phyloP scores from a whole-genome alignment of 345 rosid species.

The Citrus medica region DNA sequence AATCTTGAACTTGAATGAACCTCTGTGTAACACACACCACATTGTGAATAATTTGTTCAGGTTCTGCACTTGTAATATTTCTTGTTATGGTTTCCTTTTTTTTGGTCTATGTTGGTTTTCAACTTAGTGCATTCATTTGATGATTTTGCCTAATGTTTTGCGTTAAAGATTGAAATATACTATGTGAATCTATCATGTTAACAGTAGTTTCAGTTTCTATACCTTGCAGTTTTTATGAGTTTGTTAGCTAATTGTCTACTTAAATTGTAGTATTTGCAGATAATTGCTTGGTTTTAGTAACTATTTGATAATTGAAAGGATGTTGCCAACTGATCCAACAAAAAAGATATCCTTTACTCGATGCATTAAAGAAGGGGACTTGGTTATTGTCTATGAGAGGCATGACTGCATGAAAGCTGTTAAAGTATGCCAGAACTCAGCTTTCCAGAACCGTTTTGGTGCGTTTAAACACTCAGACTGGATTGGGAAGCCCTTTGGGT shows the following conservation, averaged over 20 bases:
- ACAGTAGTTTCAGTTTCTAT: too few relatives aligned
- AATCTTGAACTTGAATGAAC: not conserved
- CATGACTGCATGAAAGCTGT: conserved; percentile 84
- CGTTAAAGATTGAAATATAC: too few relatives aligned
- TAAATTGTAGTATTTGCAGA: conserved; percentile 6
- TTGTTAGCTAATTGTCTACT: not conserved
- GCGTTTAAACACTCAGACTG: conserved; percentile 80
- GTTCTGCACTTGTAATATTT: not conserved
- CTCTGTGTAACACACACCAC: not conserved
- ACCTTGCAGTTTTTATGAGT: too few relatives aligned
- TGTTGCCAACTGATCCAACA: conserved; percentile 54
- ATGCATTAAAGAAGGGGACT: conserved; percentile 62
- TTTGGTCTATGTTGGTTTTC: too few relatives aligned
- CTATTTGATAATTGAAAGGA: conserved; percentile 11
- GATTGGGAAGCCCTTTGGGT: conserved; percentile 94
- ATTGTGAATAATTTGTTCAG: not conserved
- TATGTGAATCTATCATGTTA: too few relatives aligned
- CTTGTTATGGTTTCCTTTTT: too few relatives aligned
- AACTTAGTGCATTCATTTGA: not conserved
- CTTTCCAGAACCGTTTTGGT: conserved; percentile 90
- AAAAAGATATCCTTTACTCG: conserved; percentile 56
- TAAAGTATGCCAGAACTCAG: conserved; percentile 48
- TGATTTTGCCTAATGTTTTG: not conserved
- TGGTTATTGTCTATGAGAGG: conserved; percentile 80
- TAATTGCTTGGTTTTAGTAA: not conserved